Conservation (phyloP, 2,329 filamentous ascomycete genomes). For the Hypoxylon rubiginosum region DNA sequence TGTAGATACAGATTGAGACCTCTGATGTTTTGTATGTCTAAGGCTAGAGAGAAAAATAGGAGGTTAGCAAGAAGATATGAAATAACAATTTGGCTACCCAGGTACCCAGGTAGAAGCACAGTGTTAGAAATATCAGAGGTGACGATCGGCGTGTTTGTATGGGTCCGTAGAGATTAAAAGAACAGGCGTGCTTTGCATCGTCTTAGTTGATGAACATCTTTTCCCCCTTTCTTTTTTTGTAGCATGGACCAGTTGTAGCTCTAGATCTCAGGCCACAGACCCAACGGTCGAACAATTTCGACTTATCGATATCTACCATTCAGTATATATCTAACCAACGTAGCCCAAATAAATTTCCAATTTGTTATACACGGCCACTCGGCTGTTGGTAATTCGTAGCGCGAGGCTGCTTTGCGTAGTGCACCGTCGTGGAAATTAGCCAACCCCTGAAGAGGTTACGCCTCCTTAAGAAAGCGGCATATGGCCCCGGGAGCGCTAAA, state of each 20-base stretch:
- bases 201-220: constrained; percentile 26
- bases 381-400: constrained; percentile 43
- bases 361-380: constrained; percentile 39
- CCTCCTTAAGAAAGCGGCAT: constrained; percentile 27
- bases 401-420: constrained; percentile 45
- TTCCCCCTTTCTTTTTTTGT: constrained; percentile 17
- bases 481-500: constrained; percentile 28
- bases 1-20: constrained; percentile 46
- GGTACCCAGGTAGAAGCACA: constrained; percentile 5
- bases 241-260: constrained; percentile 27
- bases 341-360: constrained; percentile 17
- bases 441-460: constrained; percentile 32
- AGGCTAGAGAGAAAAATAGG: constrained; percentile 42
- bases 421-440: constrained; percentile 48
- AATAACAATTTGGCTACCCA: constrained; percentile 3
- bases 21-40: constrained; percentile 45
- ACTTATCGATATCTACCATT: constrained; percentile 20
- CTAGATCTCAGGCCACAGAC: constrained; percentile 2
- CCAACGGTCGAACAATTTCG: constrained; percentile 12
- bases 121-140: constrained; percentile 30
- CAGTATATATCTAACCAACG: constrained; percentile 12
- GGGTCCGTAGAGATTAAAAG: constrained; percentile 45
- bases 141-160: constrained; percentile 45
- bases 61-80: constrained; percentile 39
- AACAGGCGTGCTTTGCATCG: constrained; percentile 42